Evolutionary conservation across 495 filamentous ascomycete species (phyloP).

Genomic region (Hypoxylon cercidicola): DNA sequence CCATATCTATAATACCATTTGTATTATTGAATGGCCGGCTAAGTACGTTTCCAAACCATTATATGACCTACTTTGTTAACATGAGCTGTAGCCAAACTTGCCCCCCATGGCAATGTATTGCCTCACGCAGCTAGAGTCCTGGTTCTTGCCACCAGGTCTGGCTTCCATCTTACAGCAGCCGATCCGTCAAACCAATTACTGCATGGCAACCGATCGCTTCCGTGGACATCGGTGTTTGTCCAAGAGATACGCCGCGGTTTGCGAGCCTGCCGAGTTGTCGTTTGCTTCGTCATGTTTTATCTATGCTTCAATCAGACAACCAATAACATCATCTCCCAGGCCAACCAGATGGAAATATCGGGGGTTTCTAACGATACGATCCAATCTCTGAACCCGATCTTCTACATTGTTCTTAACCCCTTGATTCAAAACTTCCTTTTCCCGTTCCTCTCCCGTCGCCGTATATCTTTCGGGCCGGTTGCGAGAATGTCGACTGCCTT

Average conservation of each 20-base stretch:
- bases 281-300: slow-evolving; percentile 37
- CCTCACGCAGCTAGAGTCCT: slow-evolving; percentile 8
- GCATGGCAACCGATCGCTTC: neutral
- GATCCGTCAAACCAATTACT: neutral
- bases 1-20: slow-evolving; percentile 60
- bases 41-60: slow-evolving; percentile 53
- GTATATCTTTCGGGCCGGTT: slow-evolving; percentile 1
- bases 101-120: slow-evolving; percentile 7
- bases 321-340: slow-evolving; percentile 66
- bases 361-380: slow-evolving; percentile 16
- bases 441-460: slow-evolving; percentile 1
- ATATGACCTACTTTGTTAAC: slow-evolving; percentile 62
- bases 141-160: slow-evolving; percentile 1
- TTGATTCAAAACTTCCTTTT: slow-evolving; percentile 11
- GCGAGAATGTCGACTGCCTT: slow-evolving; percentile 40
- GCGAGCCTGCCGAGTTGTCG: slow-evolving; percentile 24
- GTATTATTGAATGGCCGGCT: slow-evolving; percentile 59
- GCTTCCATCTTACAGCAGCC: slow-evolving; percentile 6
- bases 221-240: slow-evolving; percentile 7
- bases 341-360: slow-evolving; percentile 43
- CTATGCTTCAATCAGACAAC: slow-evolving; percentile 44
- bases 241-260: slow-evolving; percentile 37
- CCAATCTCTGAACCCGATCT: slow-evolving; percentile 11
- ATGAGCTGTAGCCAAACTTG: slow-evolving; percentile 60
- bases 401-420: slow-evolving; percentile 8